Base-by-base conservation (phyloP, 2,329 filamentous ascomycete genomes). In the Cephalotrichum gorgonifer region DNA sequence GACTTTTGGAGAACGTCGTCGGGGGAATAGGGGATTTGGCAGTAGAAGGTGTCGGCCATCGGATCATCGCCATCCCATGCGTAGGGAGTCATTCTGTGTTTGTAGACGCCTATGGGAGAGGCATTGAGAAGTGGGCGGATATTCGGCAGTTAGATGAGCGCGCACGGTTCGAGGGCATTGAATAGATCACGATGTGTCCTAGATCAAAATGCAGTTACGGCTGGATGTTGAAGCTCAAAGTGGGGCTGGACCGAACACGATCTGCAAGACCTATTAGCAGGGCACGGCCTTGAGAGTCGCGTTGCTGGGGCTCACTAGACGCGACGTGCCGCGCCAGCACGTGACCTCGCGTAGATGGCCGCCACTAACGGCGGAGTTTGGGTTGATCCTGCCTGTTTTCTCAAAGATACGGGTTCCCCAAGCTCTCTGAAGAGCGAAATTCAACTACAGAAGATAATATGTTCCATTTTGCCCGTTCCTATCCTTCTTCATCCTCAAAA, bases 1-100 rank as follows among this genome's bases (percentile, higher is more conserved):
- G 77, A 74, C 7, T 71, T 64, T 52, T 70, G 76, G 15, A 81
- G 62, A 12, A 78, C 62, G 38, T 79, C 77, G 48, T 71, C 63
- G 2, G 67, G 57, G 17, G 55, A 46, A 41, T 64, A 65, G 8
- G 59, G 61, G 2, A 69, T 62, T 47, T 75, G 69, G 57, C 69
- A 75, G 54, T 79, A 73, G 26, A 78, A 63, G 2, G 56, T 58
- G 43, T 65, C 63, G 47, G 64, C 54, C 25, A 50, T 54, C 58
- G 60, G 61, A 31, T 55, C 52, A 6, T 52, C 47, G 25, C 48
- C 49, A 42, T 53, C 48, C 50, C 54, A 48, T 28, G 52, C 53
- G 3, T 41, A 51, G 28, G 48, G 41, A 35, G 48, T 48, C 43
- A 43, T 47, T 46, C 47, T 47, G 15, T 14, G 23, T 15, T 27